Conservation (phyloP, 2,329 filamentous ascomycete genomes). For the Aspergillus tamarii region DNA sequence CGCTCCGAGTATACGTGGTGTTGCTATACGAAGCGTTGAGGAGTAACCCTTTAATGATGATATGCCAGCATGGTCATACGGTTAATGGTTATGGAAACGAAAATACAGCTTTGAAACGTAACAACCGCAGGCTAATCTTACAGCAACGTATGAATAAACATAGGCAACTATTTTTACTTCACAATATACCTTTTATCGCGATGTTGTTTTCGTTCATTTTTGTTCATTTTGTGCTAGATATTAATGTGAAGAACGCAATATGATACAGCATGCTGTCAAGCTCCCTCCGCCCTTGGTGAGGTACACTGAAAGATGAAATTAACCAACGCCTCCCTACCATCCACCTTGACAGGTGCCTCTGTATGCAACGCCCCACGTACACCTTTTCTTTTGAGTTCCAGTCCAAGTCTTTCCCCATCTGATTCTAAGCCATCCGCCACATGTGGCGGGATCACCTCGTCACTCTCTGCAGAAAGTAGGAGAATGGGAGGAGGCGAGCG, state of each 20-base stretch:
- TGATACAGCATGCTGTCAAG: neutral
- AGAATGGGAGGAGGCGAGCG: slow-evolving; percentile 35
- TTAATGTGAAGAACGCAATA: neutral
- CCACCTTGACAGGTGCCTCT: slow-evolving; percentile 48
- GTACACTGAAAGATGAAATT: slow-evolving; percentile 23
- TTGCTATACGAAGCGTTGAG: neutral
- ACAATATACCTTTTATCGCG: neutral
- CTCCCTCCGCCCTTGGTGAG: too few relatives aligned
- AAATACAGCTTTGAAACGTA: neutral
- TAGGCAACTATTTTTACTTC: neutral
- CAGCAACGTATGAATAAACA: neutral
- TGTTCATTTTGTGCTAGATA: too few relatives aligned
- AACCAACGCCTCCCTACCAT: slow-evolving; percentile 47
- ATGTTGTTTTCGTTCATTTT: neutral
- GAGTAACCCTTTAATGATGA: neutral
- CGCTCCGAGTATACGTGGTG: neutral
- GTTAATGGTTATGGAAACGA: neutral
- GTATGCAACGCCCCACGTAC: slow-evolving; percentile 55
- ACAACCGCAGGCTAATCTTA: neutral
- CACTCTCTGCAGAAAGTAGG: slow-evolving; percentile 46
- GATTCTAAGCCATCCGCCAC: slow-evolving; percentile 40
- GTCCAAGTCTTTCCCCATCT: slow-evolving; percentile 36
- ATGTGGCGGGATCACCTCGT: slow-evolving; percentile 48
- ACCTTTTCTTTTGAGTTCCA: slow-evolving; percentile 42
- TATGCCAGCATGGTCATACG: neutral